Evolutionary conservation across 768 basidiomycete genomes (phyloP).

Genomic region (Mycena belliarum): DNA sequence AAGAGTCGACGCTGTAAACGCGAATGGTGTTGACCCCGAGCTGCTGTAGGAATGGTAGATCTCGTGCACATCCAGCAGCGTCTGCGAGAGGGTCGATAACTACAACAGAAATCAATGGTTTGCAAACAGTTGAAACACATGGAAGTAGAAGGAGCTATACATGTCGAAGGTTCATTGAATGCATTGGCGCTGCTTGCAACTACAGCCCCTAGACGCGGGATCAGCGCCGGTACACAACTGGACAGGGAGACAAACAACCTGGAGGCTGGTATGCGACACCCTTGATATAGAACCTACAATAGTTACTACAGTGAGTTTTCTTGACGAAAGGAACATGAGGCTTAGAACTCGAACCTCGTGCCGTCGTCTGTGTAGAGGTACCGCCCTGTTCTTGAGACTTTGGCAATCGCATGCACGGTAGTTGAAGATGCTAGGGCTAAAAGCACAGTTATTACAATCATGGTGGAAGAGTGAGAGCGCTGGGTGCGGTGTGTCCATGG

Average conservation of each 20-base stretch:
- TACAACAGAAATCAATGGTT: slow-evolving; percentile 45
- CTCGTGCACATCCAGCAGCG: slow-evolving; percentile 53
- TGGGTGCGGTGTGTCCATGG: background rate
- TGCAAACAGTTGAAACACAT: background rate
- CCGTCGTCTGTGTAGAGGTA: background rate
- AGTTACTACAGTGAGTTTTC: no score
- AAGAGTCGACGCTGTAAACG: slow-evolving; percentile 63
- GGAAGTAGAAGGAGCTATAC: slow-evolving; percentile 5
- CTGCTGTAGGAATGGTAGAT: slow-evolving; percentile 59
- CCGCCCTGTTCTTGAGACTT: background rate
- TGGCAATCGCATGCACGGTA: background rate
- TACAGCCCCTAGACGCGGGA: background rate
- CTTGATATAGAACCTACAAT: background rate
- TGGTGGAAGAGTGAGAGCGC: background rate
- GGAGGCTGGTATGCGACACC: slow-evolving; percentile 81
- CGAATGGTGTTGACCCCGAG: slow-evolving; percentile 65
- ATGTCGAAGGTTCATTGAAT: slow-evolving; percentile 26
- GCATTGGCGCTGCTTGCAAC: background rate
- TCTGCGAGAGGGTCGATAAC: slow-evolving; percentile 61
- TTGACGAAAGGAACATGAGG: no score
- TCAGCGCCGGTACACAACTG: background rate
- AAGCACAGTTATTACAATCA: background rate
- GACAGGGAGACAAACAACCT: slow-evolving; percentile 43
- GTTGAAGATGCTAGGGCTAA: background rate
- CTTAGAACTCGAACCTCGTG: background rate